Percentiles rank a stretch among this genome's conserved stretches.
Evolutionary conservation across 441 rosid species (phyloP).

Genomic region (Pelargonium citronellum): DNA sequence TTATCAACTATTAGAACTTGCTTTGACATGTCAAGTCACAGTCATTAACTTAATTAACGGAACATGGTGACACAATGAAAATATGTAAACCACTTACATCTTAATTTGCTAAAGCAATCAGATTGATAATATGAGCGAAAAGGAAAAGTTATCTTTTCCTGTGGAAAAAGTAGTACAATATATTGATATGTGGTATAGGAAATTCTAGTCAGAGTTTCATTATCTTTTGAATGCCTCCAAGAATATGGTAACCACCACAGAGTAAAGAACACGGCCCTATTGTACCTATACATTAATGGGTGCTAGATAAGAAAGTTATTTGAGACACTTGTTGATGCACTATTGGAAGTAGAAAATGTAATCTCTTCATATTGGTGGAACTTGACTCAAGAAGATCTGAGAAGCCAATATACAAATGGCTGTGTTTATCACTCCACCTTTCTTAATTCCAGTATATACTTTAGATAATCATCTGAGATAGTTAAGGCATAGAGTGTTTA

Average conservation of each 20-base stretch:
- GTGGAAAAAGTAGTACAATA: too few relatives aligned
- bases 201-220: too few relatives aligned
- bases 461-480: neutral
- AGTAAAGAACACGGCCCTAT: neutral
- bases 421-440: neutral
- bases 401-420: neutral
- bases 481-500: neutral
- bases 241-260: neutral
- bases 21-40: neutral
- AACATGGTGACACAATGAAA: neutral
- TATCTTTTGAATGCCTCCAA: neutral
- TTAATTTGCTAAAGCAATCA: too few relatives aligned
- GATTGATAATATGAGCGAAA: too few relatives aligned
- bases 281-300: neutral
- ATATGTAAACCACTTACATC: too few relatives aligned
- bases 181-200: too few relatives aligned
- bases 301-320: neutral
- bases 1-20: too few relatives aligned
- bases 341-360: neutral
- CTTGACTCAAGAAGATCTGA: neutral
- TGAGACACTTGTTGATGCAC: neutral
- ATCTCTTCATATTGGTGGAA: neutral
- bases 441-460: neutral
- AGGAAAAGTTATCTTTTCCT: too few relatives aligned
- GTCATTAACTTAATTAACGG: too few relatives aligned